Conservation (phyloP, 148 eudicot genomes). For the Heliosperma pusillum region DNA sequence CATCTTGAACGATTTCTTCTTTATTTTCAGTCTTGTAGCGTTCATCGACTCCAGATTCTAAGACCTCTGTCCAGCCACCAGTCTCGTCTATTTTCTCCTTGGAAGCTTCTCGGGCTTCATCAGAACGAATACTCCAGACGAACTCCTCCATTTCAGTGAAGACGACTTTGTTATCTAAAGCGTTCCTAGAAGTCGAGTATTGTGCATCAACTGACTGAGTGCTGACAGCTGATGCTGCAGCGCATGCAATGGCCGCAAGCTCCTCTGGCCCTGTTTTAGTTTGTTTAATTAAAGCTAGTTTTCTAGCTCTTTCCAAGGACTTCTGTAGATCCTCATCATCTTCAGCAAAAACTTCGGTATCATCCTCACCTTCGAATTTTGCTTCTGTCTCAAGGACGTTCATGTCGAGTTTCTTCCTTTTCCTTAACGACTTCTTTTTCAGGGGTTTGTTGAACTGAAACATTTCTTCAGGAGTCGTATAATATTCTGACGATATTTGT, state of each 20-base stretch:
- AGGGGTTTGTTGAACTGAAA: constrained; percentile 83
- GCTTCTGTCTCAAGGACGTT: constrained; percentile 94
- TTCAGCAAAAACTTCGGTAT: neutral
- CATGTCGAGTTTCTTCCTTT: constrained; percentile 79
- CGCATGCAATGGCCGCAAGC: constrained; percentile 54
- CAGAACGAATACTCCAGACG: constrained; percentile 89
- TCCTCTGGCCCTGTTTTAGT: constrained; percentile 35
- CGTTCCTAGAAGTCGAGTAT: constrained; percentile 38
- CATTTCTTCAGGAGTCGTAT: constrained; percentile 86
- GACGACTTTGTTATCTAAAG: constrained; percentile 70
- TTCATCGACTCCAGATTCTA: no score
- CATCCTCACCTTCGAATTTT: no score
- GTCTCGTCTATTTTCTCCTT: constrained; percentile 46
- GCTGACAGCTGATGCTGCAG: constrained; percentile 45
- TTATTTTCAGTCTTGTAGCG: constrained; percentile 31
- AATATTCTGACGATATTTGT: constrained; percentile 65
- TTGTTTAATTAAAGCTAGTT: constrained; percentile 68
- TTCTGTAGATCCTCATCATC: constrained; percentile 71
- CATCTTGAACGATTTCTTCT: constrained; percentile 53
- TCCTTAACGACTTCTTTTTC: constrained; percentile 93
- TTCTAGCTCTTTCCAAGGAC: constrained; percentile 73
- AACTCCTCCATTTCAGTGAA: constrained; percentile 96
- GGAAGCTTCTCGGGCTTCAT: constrained; percentile 42
- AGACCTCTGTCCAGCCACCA: constrained; percentile 63
- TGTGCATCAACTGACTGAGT: constrained; percentile 41